Evolutionary conservation across 2,329 filamentous ascomycete species (phyloP).

Genomic region (Ascochyta koolunga): DNA sequence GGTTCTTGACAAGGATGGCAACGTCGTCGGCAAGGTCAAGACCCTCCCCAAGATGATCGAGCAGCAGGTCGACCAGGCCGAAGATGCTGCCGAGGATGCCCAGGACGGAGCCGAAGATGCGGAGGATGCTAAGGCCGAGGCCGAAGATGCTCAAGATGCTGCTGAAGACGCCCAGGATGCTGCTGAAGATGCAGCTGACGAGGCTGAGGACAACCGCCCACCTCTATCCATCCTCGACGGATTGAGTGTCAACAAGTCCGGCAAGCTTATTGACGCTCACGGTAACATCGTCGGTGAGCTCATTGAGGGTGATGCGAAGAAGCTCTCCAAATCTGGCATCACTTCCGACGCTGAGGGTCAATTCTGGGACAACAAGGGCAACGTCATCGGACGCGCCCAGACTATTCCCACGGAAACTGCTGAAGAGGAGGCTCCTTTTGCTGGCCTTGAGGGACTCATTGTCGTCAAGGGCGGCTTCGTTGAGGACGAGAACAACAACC

Average conservation of each 20-base stretch:
- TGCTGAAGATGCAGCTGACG: conserved; percentile 41
- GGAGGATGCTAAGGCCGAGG: conserved; percentile 36
- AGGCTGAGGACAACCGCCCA: conserved; percentile 48
- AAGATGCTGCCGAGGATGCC: conserved; percentile 35
- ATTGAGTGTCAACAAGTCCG: conserved; percentile 57
- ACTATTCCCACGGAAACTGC: conserved; percentile 54
- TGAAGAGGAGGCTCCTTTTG: conserved; percentile 57
- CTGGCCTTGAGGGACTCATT: conserved; percentile 57
- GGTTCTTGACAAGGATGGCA: conserved; percentile 67
- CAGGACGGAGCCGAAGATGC: conserved; percentile 42
- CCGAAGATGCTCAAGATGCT: conserved; percentile 32
- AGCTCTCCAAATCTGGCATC: conserved; percentile 57
- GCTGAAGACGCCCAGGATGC: conserved; percentile 43
- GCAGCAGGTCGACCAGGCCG: conserved; percentile 43
- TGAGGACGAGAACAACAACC: conserved; percentile 58
- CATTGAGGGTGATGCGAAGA: conserved; percentile 59
- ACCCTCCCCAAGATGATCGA: conserved; percentile 55
- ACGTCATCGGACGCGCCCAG: conserved; percentile 58
- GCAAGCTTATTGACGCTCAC: conserved; percentile 56
- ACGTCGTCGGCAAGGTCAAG: conserved; percentile 66
- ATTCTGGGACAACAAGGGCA: conserved; percentile 61
- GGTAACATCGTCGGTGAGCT: conserved; percentile 58
- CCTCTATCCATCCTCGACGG: conserved; percentile 58
- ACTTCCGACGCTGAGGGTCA: conserved; percentile 55
- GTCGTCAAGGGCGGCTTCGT: conserved; percentile 58